Evolutionary conservation across 805 yeast genomes (phyloP).

Genomic region (Debaryomyces maramus): DNA sequence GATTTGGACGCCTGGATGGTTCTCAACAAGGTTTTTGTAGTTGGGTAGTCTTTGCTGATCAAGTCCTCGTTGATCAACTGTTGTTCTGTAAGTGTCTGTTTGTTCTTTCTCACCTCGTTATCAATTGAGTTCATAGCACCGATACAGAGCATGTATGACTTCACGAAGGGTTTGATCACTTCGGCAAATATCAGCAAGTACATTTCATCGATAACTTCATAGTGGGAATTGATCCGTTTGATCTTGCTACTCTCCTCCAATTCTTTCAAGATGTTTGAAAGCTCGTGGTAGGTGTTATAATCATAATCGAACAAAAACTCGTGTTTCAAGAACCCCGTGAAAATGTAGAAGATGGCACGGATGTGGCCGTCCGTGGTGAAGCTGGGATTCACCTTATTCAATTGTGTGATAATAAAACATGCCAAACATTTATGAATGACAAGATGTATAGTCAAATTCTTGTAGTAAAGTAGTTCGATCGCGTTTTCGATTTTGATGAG

Average conservation of each 20-base stretch:
- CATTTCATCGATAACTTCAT: slow-evolving; percentile 20
- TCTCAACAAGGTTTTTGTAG: slow-evolving; percentile 33
- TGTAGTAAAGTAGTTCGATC: slow-evolving; percentile 57
- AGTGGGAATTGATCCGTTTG: slow-evolving; percentile 1
- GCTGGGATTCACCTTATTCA: slow-evolving; percentile 9
- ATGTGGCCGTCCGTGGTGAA: slow-evolving; percentile 13
- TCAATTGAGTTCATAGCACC: slow-evolving; percentile 15
- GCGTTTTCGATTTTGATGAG: slow-evolving; percentile 42
- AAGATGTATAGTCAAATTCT: slow-evolving; percentile 56
- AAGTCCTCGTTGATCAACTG: slow-evolving; percentile 23
- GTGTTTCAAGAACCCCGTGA: slow-evolving; percentile 39
- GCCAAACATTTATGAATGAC: slow-evolving; percentile 52
- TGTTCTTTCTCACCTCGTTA: slow-evolving; percentile 6
- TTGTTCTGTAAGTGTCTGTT: slow-evolving; percentile 17
- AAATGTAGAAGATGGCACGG: slow-evolving; percentile 30
- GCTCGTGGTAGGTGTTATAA: slow-evolving; percentile 28
- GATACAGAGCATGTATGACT: slow-evolving; percentile 32
- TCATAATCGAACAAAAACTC: slow-evolving; percentile 46
- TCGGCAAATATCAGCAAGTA: slow-evolving; percentile 26
- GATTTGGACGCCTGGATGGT: slow-evolving; percentile 21
- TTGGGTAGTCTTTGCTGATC: slow-evolving; percentile 27
- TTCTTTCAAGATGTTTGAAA: slow-evolving; percentile 28
- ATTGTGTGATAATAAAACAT: slow-evolving; percentile 28
- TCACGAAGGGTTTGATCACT: slow-evolving; percentile 34
- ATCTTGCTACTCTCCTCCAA: slow-evolving; percentile 10